Evolutionary conservation across 495 filamentous ascomycete species (phyloP), one percentile per base, ranked within the genome.

Genomic region (Durotheca rogersii): DNA sequence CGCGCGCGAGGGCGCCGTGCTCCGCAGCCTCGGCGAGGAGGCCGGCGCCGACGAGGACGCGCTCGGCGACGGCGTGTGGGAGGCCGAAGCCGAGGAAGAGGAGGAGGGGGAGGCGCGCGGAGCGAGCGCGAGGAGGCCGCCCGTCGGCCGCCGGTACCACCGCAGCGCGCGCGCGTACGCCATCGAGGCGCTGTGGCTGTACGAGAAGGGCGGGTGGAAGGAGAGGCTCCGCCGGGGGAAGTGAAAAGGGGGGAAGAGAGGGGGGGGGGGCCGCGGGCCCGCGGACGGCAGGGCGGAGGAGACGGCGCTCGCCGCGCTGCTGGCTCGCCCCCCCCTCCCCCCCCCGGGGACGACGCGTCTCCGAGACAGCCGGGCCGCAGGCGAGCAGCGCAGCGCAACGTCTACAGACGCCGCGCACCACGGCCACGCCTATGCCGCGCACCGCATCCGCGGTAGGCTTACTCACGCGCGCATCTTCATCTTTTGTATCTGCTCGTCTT

Each of bases 181-280:
- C 27, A 81, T 83, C 14, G 93, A 98, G 69, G 90, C 91, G 19
- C 71, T 96, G 21, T 96, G 93, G 92, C 63, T 95, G 33, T 93
- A 87, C 80, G 82, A 89, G 72, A 88, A 84, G 70, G 88, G 89
- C 0, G 89, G 89, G 0, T 77, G 73, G 73, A 71, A 81, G 77
- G 66, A 70, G 73, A 65, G 42, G 32, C 1, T 65, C 25, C 25
- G 34, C 35, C 57, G 47, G 49, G 63, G 54, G 15, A 57, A 45
- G 20, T 36, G 27, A 7, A 39, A 19, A 37, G 14, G 21, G 20
- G 4, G 10, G 9, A 23, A 29, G 4, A 6, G 18, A 25, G n/a
- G 15, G 21, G 29, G 20, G 16, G 14, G 33, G 2, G 11, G 33
- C n/a, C n/a, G n/a, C n/a, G n/a, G n/a, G n/a, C n/a, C n/a, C n/a